phyloP scores from a whole-genome alignment of 345 rosid genomes.

The Pugionium dolabratum region DNA sequence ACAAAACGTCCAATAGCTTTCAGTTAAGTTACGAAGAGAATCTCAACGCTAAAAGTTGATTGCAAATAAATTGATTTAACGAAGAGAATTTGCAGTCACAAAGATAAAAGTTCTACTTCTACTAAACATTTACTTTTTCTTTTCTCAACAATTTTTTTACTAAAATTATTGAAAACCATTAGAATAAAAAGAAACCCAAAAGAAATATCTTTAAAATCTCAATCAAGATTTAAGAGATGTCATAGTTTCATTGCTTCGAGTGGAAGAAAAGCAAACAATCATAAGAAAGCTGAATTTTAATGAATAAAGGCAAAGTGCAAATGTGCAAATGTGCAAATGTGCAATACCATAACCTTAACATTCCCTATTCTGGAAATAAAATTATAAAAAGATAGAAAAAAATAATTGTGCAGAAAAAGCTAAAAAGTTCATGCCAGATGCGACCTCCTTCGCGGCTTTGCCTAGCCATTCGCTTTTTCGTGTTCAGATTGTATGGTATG shows the following conservation, averaged over 20 bases:
- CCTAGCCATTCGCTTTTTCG: conserved; percentile 28
- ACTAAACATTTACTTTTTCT: background rate
- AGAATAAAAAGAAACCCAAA: background rate
- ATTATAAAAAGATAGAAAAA: background rate
- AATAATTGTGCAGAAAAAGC: background rate
- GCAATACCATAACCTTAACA: conserved; percentile 35
- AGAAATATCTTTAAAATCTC: background rate
- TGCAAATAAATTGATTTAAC: conserved; percentile 10
- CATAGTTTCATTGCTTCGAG: conserved; percentile 21
- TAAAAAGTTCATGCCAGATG: conserved; percentile 30
- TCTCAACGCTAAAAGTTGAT: conserved; percentile 31
- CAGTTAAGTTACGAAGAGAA: conserved; percentile 14
- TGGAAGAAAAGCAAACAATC: conserved; percentile 30
- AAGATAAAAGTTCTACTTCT: background rate
- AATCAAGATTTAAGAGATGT: background rate
- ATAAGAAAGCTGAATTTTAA: conserved; percentile 15
- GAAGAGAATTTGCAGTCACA: background rate
- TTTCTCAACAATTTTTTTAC: background rate
- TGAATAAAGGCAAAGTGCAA: conserved; percentile 29
- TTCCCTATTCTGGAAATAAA: conserved; percentile 36
- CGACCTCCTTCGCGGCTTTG: conserved; percentile 11
- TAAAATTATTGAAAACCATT: background rate
- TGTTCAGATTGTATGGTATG: conserved; percentile 28
- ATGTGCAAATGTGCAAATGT: too few species aligned
- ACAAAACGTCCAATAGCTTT: conserved; percentile 26